Evolutionary conservation across 2,329 filamentous ascomycete species (phyloP).

Genomic region (Aspergillus ibericus): DNA sequence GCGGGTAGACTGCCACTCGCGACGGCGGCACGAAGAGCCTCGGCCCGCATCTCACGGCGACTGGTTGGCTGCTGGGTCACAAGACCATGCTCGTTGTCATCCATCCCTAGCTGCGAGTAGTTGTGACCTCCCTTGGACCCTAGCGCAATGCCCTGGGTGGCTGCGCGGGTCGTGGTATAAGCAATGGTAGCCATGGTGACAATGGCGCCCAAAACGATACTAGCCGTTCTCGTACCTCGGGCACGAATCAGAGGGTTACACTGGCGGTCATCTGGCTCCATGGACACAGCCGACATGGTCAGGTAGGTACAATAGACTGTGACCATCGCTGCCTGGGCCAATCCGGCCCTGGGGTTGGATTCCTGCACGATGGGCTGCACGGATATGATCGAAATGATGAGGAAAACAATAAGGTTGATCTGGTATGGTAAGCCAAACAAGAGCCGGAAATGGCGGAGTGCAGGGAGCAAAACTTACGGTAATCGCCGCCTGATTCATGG

Average conservation of each 20-base stretch:
- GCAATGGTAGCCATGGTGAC: conserved; percentile 96
- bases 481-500: conserved; percentile 96
- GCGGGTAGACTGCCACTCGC: conserved; percentile 90
- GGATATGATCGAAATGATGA: conserved; percentile 78
- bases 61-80: conserved; percentile 79
- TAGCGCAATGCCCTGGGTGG: conserved; percentile 74
- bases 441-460: neutral
- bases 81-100: conserved; percentile 77
- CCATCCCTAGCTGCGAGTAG: conserved; percentile 63
- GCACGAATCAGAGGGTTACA: conserved; percentile 90
- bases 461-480: conserved; percentile 54
- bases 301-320: conserved; percentile 98
- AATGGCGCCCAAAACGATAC: conserved; percentile 86
- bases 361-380: conserved; percentile 89
- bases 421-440: conserved; percentile 22
- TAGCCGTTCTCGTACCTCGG: conserved; percentile 83
- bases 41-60: conserved; percentile 87
- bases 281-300: conserved; percentile 95
- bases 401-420: conserved; percentile 82
- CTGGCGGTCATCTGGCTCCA: conserved; percentile 92
- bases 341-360: conserved; percentile 85
- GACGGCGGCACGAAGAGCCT: conserved; percentile 86
- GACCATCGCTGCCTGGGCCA: conserved; percentile 97
- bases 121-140: conserved; percentile 51
- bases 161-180: conserved; percentile 94